Percentiles rank a stretch among this genome's conserved stretches.
Evolutionary conservation across 2,329 filamentous ascomycete genomes (phyloP).

Genomic region (Stemphylium beticola): DNA sequence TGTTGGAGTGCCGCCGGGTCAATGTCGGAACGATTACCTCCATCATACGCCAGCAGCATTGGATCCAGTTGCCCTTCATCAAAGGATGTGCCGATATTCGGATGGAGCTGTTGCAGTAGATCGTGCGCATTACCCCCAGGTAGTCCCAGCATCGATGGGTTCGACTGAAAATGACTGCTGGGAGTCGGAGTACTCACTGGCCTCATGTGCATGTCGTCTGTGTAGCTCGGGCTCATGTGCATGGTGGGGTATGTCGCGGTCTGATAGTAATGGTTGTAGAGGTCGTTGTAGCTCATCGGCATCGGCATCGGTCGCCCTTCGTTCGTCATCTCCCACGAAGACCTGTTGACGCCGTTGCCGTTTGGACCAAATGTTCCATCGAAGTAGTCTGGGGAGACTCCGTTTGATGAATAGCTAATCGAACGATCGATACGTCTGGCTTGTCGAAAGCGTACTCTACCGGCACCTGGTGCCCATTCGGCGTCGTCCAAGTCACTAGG

Average conservation of each 20-base stretch:
- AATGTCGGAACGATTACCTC: slow-evolving; percentile 29
- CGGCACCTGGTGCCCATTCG: slow-evolving; percentile 45
- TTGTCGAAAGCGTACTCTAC: slow-evolving; percentile 28
- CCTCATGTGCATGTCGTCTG: slow-evolving; percentile 52
- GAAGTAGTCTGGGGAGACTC: slow-evolving; percentile 33
- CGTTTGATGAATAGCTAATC: slow-evolving; percentile 35
- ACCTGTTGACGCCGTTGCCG: slow-evolving; percentile 49
- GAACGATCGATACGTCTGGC: slow-evolving; percentile 33
- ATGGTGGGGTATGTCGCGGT: slow-evolving; percentile 53
- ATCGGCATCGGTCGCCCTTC: slow-evolving; percentile 57
- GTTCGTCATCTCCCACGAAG: slow-evolving; percentile 60
- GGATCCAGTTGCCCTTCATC: slow-evolving; percentile 50
- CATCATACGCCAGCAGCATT: slow-evolving; percentile 50
- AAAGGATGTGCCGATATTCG: slow-evolving; percentile 36
- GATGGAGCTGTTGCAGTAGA: slow-evolving; percentile 42
- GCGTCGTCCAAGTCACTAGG: slow-evolving; percentile 52
- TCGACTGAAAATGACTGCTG: slow-evolving; percentile 39
- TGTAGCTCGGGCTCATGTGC: slow-evolving; percentile 28
- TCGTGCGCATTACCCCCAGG: slow-evolving; percentile 50
- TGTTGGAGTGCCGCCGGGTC: slow-evolving; percentile 28
- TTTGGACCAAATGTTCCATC: slow-evolving; percentile 38
- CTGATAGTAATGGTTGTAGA: slow-evolving; percentile 60
- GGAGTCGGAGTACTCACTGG: slow-evolving; percentile 43
- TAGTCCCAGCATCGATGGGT: slow-evolving; percentile 44
- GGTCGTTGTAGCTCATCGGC: slow-evolving; percentile 49